These are phyloP conservation scores for Paramecium pentaurelia DNA, from an alignment of 73 alveolate genomes.

Conservation along the genomic window DNA sequence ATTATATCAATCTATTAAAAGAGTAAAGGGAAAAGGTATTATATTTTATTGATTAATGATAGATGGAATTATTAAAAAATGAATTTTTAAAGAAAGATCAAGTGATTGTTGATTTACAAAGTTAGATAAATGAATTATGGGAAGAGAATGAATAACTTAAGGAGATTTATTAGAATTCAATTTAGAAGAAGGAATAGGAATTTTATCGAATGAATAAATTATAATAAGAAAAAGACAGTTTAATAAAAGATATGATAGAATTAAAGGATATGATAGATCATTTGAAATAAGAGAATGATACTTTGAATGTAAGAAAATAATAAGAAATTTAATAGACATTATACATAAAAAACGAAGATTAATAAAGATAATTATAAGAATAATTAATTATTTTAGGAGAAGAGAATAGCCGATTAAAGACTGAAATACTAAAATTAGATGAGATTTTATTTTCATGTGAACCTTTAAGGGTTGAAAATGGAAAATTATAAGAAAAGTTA, in stretches of 20 bases:
- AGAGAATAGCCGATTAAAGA: neutral
- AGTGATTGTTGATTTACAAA: neutral
- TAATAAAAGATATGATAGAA: neutral
- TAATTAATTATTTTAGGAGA: neutral
- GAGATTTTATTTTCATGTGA: neutral
- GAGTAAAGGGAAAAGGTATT: neutral
- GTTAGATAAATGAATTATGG: neutral
- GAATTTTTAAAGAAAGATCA: neutral
- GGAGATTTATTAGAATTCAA: neutral
- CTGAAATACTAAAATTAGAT: neutral
- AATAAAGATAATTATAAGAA: neutral
- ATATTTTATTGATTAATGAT: neutral
- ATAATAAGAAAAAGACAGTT: neutral
- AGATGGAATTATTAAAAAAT: neutral
- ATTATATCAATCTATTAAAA: neutral
- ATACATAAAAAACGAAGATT: neutral
- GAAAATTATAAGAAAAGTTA: neutral
- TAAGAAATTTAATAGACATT: neutral
- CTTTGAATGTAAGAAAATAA: neutral
- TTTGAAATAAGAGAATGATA: neutral
- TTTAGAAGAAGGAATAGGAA: neutral
- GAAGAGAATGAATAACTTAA: neutral
- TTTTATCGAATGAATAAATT: neutral
- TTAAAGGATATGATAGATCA: neutral
- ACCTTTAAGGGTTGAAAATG: neutral